Evolutionary conservation across 1,284 basidiomycete species (phyloP).

Genomic region (Puccinia coronata): DNA sequence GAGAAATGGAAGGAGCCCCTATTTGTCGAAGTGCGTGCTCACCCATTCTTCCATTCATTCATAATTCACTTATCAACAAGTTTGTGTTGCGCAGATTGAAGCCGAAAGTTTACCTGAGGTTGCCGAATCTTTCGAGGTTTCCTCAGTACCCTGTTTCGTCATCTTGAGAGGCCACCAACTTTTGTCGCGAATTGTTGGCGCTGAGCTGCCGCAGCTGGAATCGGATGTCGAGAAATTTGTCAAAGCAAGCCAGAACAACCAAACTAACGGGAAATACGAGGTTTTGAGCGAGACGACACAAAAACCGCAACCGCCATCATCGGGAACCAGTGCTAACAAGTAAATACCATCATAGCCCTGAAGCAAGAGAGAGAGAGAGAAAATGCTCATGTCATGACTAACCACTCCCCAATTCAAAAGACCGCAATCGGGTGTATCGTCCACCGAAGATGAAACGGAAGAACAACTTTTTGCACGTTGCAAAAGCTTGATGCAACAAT

Average conservation of each 20-base stretch:
- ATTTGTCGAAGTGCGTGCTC: conserved; percentile 32
- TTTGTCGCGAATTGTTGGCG: conserved; percentile 77
- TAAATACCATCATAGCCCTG: too few species aligned
- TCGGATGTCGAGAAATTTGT: conserved; percentile 43
- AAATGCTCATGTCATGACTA: not conserved
- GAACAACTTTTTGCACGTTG: conserved; percentile 71
- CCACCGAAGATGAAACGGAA: conserved; percentile 63
- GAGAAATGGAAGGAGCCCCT: conserved; percentile 22
- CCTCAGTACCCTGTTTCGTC: conserved; percentile 84
- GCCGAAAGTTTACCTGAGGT: conserved; percentile 86
- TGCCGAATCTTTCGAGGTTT: conserved; percentile 87
- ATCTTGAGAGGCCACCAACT: conserved; percentile 86
- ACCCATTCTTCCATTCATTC: not conserved
- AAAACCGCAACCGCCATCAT: conserved; percentile 16
- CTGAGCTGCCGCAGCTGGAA: conserved; percentile 72
- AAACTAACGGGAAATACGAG: conserved; percentile 20
- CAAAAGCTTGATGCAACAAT: conserved; percentile 67
- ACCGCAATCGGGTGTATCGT: conserved; percentile 52
- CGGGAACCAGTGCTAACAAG: conserved; percentile 16
- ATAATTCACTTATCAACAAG: not conserved
- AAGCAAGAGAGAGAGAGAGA: too few species aligned
- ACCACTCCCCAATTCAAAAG: not conserved
- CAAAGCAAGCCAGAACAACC: conserved; percentile 10
- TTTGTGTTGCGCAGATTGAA: conserved; percentile 70
- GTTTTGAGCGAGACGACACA: conserved; percentile 27